phyloP scores from a whole-genome alignment of 345 rosid genomes.

The Clarkia xantiana region DNA sequence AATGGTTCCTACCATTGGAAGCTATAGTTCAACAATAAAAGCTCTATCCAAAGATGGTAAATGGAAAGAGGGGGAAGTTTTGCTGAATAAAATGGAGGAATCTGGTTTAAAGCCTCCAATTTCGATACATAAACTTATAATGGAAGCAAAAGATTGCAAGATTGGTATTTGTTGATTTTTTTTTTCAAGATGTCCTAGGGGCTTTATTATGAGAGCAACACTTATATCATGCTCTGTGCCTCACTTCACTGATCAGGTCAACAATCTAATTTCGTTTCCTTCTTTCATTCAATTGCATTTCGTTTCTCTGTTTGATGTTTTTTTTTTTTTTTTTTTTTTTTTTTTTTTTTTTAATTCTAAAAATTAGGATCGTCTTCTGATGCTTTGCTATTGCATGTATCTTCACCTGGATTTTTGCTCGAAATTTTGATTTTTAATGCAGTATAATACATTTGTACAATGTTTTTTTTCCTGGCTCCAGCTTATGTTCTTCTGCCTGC shows the following conservation, averaged over 20 bases:
- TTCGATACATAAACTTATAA: slow-evolving; percentile 28
- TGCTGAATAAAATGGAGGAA: slow-evolving; percentile 36
- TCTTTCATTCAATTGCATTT: background rate
- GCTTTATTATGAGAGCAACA: too few relatives aligned
- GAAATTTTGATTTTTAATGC: too few relatives aligned
- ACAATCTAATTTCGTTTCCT: background rate
- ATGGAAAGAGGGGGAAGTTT: slow-evolving; percentile 44
- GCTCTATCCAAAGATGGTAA: slow-evolving; percentile 54
- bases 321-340: background rate
- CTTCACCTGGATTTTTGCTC: too few relatives aligned
- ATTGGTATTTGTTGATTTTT: too few relatives aligned
- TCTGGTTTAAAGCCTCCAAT: slow-evolving; percentile 33
- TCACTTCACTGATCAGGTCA: background rate
- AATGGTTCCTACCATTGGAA: slow-evolving; percentile 49
- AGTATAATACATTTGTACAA: too few relatives aligned
- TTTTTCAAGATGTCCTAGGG: too few relatives aligned
- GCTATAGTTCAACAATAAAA: slow-evolving; percentile 39
- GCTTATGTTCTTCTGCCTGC: too few relatives aligned
- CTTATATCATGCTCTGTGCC: too few relatives aligned
- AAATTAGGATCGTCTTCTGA: too few relatives aligned
- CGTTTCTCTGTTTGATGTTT: background rate
- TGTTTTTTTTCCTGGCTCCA: too few relatives aligned
- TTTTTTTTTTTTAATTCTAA: background rate
- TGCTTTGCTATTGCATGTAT: too few relatives aligned
- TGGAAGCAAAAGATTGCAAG: slow-evolving; percentile 20